These are phyloP conservation scores for Agastache rugosa DNA, from an alignment of 257 asterid species.

Conservation along the genomic window DNA sequence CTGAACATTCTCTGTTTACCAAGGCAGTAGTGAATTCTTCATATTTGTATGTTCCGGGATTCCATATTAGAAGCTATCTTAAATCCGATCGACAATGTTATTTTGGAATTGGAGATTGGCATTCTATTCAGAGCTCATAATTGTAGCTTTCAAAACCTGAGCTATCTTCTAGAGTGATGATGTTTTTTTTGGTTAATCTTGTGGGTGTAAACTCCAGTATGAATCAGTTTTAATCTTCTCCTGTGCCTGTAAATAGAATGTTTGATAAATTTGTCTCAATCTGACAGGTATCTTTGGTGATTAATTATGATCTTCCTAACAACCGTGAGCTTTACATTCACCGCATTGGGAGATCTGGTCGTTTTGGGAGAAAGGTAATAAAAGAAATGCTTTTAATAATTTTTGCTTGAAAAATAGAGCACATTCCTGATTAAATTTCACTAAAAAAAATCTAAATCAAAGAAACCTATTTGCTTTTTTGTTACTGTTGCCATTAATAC, in stretches of 20 bases:
- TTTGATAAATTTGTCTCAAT: not conserved
- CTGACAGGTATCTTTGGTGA: constrained; percentile 84
- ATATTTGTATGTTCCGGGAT: not conserved
- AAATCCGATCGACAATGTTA: not conserved
- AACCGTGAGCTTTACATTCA: constrained; percentile 95
- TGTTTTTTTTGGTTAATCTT: not conserved
- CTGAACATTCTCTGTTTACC: not conserved
- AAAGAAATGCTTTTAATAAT: not conserved
- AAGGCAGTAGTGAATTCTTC: not conserved
- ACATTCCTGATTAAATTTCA: not conserved
- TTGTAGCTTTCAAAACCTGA: not conserved
- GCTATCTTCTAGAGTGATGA: not conserved
- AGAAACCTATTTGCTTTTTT: not conserved
- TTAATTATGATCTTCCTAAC: constrained; percentile 96
- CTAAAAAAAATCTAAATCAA: not conserved
- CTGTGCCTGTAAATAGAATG: not conserved
- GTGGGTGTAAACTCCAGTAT: not conserved
- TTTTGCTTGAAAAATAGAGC: not conserved
- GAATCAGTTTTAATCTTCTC: not conserved
- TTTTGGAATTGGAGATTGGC: not conserved
- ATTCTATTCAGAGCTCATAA: not conserved
- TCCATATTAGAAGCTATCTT: not conserved
- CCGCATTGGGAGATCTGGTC: constrained; percentile 97
- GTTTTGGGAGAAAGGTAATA: constrained; percentile 93
- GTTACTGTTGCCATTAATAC: not conserved